Conservation (phyloP, 306 rosid genomes). For the Cercis canadensis region DNA sequence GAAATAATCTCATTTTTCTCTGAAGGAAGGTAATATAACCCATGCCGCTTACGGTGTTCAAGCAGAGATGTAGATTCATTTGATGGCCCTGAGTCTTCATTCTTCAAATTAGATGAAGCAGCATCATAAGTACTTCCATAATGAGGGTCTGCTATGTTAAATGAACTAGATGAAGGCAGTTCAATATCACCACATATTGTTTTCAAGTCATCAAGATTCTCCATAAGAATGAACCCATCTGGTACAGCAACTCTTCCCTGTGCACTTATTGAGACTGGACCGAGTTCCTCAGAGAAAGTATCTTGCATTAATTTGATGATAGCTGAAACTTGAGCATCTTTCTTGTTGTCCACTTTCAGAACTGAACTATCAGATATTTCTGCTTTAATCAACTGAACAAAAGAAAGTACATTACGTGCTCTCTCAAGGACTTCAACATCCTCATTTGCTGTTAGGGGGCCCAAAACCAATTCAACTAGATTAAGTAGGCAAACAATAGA, state of each 20-base stretch:
- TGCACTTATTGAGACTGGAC: slow-evolving; percentile 77
- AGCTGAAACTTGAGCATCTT: slow-evolving; percentile 50
- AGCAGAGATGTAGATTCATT: slow-evolving; percentile 81
- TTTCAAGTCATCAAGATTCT: slow-evolving; percentile 76
- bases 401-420: slow-evolving; percentile 65
- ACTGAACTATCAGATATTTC: slow-evolving; percentile 45
- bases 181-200: slow-evolving; percentile 66
- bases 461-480: slow-evolving; percentile 59
- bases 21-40: slow-evolving; percentile 84
- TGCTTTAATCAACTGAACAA: slow-evolving; percentile 64
- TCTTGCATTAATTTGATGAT: slow-evolving; percentile 55
- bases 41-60: slow-evolving; percentile 93
- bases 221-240: slow-evolving; percentile 70
- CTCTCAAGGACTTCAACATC: slow-evolving; percentile 90
- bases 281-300: slow-evolving; percentile 67
- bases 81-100: slow-evolving; percentile 56
- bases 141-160: slow-evolving; percentile 52
- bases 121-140: slow-evolving; percentile 39
- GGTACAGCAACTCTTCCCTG: slow-evolving; percentile 86
- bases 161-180: slow-evolving; percentile 52
- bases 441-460: slow-evolving; percentile 62
- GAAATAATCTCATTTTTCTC: slow-evolving; percentile 61
- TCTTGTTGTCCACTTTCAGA: slow-evolving; percentile 47
- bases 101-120: slow-evolving; percentile 47
- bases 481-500: slow-evolving; percentile 58